Base-by-base conservation (phyloP, 2,329 filamentous ascomycete species). In the Penicillium sp. region DNA sequence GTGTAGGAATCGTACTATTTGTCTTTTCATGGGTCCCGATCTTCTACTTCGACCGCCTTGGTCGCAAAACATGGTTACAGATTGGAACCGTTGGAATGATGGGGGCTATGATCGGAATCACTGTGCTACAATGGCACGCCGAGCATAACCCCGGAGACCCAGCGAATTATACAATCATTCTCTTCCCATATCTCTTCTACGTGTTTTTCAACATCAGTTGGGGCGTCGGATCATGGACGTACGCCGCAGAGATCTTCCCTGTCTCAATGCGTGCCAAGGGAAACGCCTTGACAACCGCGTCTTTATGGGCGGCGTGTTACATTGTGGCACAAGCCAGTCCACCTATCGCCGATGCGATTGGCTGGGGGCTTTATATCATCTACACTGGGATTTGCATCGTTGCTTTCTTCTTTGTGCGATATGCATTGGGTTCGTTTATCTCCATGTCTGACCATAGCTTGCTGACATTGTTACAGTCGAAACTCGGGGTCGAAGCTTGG, bases 191-290 rank as follows among this genome's bases (percentile, higher is more conserved):
- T 39, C 43, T 59, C 6, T 65, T 63, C 49, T 63, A 62, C 48
- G 52, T 62, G 5, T 63, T 63, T 27, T 60, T 63, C 56, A 60
- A 64, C 34, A 59, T 63, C 14, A 62, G 57, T 47, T 64, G 62
- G 57, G 57, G 55, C 2, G 55, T 64, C 4, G 58, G 58, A 32
- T 59, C 60, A 31, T 62, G 60, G 59, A 59, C 62, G 0, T 62
- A 65, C 34, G 57, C 57, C 2, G 60, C 59, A 2, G 59, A 63
- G 29, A 63, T 62, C 27, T 63, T 63, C 40, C 55, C 57, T 21
- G 51, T 56, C 18, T 59, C 54, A 2, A 57, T 57, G 57, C 54
- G 57, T n/a, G 57, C 57, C 32, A 59, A 59, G 29, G 57, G 57
- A 5, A 59, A 59, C 47, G 57, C 54, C 10, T 34, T 59, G 14